Evolutionary conservation across 1,284 basidiomycete genomes (phyloP).

Genomic region (Pisolithus thermaeus): DNA sequence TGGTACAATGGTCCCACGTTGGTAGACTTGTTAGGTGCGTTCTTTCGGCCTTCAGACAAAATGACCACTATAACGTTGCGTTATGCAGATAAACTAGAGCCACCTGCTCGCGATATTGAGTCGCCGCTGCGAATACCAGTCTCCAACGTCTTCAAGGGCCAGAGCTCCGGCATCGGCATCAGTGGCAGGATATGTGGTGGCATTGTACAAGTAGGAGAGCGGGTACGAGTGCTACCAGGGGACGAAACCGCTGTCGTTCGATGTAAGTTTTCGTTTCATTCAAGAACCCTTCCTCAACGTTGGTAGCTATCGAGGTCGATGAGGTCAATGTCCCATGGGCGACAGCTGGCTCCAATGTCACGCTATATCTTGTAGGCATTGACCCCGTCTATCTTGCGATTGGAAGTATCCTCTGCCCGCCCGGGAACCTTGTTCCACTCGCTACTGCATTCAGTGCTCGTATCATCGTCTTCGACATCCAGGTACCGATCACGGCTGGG

Average conservation of each 20-base stretch:
- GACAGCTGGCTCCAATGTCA: conserved; percentile 85
- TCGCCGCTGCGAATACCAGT: conserved; percentile 84
- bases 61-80: conserved; percentile 1
- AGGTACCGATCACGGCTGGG: conserved; percentile 85
- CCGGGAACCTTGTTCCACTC: conserved; percentile 64
- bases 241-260: conserved; percentile 85
- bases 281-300: conserved; percentile 4
- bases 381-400: conserved; percentile 86
- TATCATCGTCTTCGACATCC: conserved; percentile 91
- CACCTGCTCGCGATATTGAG: conserved; percentile 74
- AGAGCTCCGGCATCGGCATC: conserved; percentile 76
- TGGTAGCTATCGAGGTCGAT: conserved; percentile 81
- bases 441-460: conserved; percentile 77
- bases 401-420: conserved; percentile 86
- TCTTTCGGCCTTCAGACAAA: neutral
- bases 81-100: conserved; percentile 68
- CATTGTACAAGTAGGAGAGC: conserved; percentile 89
- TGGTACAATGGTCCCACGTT: conserved; percentile 92
- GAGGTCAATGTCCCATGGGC: conserved; percentile 81
- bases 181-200: conserved; percentile 87
- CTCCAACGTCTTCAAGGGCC: conserved; percentile 92
- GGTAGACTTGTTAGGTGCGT: conserved; percentile 75
- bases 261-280: conserved; percentile 41
- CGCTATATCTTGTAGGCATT: conserved; percentile 78
- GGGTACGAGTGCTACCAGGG: conserved; percentile 82